A percentile compares a stretch with the other conserved stretches of the same genome.
Evolutionary conservation across 2,329 filamentous ascomycete genomes (phyloP).

Genomic region (Xylariaceae sp.): DNA sequence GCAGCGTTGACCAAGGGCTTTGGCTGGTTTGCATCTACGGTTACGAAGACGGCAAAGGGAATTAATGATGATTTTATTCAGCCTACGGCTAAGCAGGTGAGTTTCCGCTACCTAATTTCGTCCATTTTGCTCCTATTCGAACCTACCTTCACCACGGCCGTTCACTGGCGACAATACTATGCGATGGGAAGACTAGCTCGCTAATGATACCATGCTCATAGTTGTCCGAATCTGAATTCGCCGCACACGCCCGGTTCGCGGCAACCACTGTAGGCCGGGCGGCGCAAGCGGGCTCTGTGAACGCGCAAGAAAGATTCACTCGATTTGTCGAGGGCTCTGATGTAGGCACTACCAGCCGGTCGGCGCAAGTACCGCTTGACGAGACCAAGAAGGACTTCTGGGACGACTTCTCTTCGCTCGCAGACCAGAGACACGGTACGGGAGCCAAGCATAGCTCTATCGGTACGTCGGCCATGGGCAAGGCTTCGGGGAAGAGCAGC

Average conservation of each 20-base stretch:
- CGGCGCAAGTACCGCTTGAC: constrained; percentile 40
- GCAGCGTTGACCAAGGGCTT: constrained; percentile 87
- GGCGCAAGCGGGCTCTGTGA: constrained; percentile 64
- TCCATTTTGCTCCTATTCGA: not conserved
- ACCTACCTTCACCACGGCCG: not conserved
- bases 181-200: not conserved
- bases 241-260: constrained; percentile 57
- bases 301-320: constrained; percentile 72
- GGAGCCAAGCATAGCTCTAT: constrained; percentile 44
- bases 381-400: constrained; percentile 78
- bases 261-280: constrained; percentile 62
- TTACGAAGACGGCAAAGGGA: constrained; percentile 84
- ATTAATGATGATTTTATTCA: constrained; percentile 90
- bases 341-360: constrained; percentile 26
- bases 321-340: constrained; percentile 78
- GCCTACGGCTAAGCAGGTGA: constrained; percentile 81
- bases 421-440: constrained; percentile 46
- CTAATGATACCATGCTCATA: constrained; percentile 33
- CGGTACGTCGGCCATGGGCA: constrained; percentile 56
- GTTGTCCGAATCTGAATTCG: constrained; percentile 76
- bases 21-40: constrained; percentile 85
- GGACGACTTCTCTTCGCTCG: constrained; percentile 78
- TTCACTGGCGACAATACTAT: not conserved
- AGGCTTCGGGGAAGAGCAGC: constrained; percentile 38
- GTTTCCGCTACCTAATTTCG: constrained; percentile 22